Base-by-base conservation (phyloP, 2,329 filamentous ascomycete genomes). In the Cryphonectria japonica region DNA sequence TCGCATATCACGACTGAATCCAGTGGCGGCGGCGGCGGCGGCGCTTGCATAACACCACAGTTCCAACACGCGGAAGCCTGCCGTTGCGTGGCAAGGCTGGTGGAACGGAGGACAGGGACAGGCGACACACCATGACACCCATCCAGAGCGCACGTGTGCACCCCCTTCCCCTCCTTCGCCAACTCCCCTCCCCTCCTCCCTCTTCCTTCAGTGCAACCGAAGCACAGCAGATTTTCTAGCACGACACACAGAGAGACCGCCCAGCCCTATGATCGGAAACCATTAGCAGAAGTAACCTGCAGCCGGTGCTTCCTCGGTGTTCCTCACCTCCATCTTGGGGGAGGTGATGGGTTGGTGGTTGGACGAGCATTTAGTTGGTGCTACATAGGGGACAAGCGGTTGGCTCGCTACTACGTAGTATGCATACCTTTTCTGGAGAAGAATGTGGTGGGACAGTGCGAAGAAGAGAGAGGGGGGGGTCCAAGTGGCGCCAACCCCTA, bases 301-400 rank as follows among this genome's bases (percentile, higher is more conserved):
- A 29, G 37, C 52, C 67, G 69, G 69, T 65, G 57, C 69, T 71
- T 71, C 64, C 57, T 69, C 71, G 69, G 69, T 69, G 66, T 57
- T 64, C 57, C 65, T 66, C 67, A 65, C n/a, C 29, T 41, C 1
- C n/a, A 29, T 22, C 19, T 37, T 46, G 62, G 62, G 19, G 13
- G n/a, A 19, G 54, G 59, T 50, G 63, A 11, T 37, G 67, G 37
- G 60, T 63, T 63, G 43, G 41, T 67, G 67, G 67, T 71, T 69
- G 69, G 69, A 29, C n/a, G n/a, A 13, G 6, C 13, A 22, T 50
- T 50, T 50, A 22, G 46, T n/a, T n/a, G 46, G 41, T 43, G 13
- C 2, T 39, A 22, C 6, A n/a, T 4, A 32, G 61, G n/a, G 61
- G 32, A 34, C 54, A 32, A 26, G 54, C 54, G 54, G n/a, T 59